Evolutionary conservation across 371 early-diverging fungal species (phyloP).

Genomic region (Mortierella sp.): DNA sequence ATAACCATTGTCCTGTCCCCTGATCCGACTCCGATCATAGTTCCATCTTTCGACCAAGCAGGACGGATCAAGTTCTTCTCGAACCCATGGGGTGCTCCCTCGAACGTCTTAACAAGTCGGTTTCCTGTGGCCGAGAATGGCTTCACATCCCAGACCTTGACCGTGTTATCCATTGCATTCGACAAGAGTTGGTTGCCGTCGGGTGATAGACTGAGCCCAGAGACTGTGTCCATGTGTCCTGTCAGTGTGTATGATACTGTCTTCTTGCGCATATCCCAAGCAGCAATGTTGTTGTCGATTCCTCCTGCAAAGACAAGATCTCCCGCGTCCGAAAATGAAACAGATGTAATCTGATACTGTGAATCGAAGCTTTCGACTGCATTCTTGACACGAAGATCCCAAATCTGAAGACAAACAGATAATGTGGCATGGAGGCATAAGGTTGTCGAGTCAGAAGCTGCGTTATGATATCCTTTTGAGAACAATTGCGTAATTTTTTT

Average conservation of each 20-base stretch:
- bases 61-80: constrained; percentile 93
- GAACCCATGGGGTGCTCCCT: constrained; percentile 95
- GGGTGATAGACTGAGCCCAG: constrained; percentile 88
- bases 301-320: constrained; percentile 88
- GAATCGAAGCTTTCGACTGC: constrained; percentile 78
- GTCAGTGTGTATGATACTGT: constrained; percentile 71
- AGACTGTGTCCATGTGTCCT: constrained; percentile 92
- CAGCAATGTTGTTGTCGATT: constrained; percentile 90
- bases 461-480: constrained; percentile 80
- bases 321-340: constrained; percentile 82
- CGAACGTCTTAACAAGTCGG: constrained; percentile 74
- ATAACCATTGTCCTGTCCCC: constrained; percentile 95
- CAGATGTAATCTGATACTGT: constrained; percentile 84
- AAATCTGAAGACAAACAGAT: constrained; percentile 55
- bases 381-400: constrained; percentile 83
- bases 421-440: constrained; percentile 43
- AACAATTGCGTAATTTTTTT: too few relatives aligned
- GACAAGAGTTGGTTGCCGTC: constrained; percentile 86
- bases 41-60: constrained; percentile 91
- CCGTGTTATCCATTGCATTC: constrained; percentile 94
- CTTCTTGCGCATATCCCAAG: constrained; percentile 90
- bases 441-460: constrained; percentile 80
- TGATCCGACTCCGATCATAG: constrained; percentile 90
- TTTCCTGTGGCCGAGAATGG: constrained; percentile 80
- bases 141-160: constrained; percentile 95